phyloP scores from a whole-genome alignment of 441 rosid species.

The Bocquillonia castaneifolia region DNA sequence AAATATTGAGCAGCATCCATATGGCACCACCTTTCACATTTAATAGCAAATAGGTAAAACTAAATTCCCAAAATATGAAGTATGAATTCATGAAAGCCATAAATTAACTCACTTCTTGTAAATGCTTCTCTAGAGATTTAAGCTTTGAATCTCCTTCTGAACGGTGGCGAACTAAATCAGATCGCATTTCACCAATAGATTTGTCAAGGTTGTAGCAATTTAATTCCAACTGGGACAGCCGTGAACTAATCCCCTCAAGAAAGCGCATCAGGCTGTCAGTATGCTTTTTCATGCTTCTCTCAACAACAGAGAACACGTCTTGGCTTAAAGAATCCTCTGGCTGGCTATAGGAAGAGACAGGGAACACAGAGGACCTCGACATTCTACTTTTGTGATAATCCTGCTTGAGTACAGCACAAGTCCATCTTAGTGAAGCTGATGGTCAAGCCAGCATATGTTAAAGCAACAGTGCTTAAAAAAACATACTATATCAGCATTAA shows the following conservation, averaged over 20 bases:
- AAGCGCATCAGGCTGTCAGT: conserved; percentile 69
- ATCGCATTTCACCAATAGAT: conserved; percentile 82
- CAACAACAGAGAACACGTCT: conserved; percentile 55
- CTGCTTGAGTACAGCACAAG: conserved; percentile 26
- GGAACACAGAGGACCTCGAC: conserved; percentile 53
- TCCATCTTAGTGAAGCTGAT: neutral
- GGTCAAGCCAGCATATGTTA: neutral
- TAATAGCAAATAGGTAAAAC: neutral
- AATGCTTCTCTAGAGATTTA: conserved; percentile 77
- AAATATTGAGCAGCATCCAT: neutral
- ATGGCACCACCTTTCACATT: neutral
- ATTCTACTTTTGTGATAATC: conserved; percentile 77
- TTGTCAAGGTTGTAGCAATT: conserved; percentile 90
- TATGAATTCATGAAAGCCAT: neutral
- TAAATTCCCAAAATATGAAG: neutral
- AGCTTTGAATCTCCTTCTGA: conserved; percentile 76
- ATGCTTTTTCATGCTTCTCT: conserved; percentile 73
- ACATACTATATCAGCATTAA: neutral
- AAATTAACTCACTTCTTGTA: conserved; percentile 67
- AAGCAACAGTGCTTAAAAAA: neutral
- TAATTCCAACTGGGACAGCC: conserved; percentile 77
- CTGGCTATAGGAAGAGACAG: conserved; percentile 56
- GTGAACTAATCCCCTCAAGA: conserved; percentile 91
- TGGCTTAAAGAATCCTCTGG: conserved; percentile 67
- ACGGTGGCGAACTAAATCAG: conserved; percentile 61